Percentiles rank a stretch among this genome's conserved stretches.
Conservation (phyloP, 2,329 filamentous ascomycete genomes). For the Xylaria polymorpha region DNA sequence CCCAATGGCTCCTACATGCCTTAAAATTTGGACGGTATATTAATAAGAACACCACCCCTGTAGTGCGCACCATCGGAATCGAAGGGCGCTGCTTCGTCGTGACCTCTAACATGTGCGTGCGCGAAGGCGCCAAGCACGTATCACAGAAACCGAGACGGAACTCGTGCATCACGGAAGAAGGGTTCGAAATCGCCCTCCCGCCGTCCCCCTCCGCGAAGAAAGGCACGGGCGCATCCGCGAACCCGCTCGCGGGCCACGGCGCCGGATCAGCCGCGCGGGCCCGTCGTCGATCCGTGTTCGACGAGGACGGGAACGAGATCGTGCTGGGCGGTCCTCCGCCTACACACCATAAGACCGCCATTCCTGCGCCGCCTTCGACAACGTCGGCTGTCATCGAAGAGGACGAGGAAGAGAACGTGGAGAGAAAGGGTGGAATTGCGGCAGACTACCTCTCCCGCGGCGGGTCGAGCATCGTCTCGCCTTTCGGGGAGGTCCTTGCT, state of each 20-base stretch:
- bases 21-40: not conserved
- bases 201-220: constrained; percentile 32
- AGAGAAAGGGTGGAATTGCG: constrained; percentile 2
- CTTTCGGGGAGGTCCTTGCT: constrained; percentile 80
- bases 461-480: constrained; percentile 84
- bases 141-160: constrained; percentile 46
- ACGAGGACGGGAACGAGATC: constrained; percentile 68
- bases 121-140: constrained; percentile 48
- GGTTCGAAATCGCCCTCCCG: constrained; percentile 60
- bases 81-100: constrained; percentile 90
- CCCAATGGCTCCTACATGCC: not conserved
- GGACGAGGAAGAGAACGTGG: constrained; percentile 41
- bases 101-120: constrained; percentile 84
- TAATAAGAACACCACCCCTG: not conserved
- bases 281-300: constrained; percentile 55
- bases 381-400: constrained; percentile 42
- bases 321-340: constrained; percentile 51
- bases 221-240: not conserved
- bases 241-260: constrained; percentile 2
- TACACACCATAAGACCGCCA: constrained; percentile 4
- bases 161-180: constrained; percentile 60
- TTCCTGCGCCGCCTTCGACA: constrained; percentile 3
- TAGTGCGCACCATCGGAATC: constrained; percentile 78
- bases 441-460: constrained; percentile 73
- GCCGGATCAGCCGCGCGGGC: constrained; percentile 16